Base-by-base conservation (phyloP, 768 basidiomycete species). In the Lactarius hatsudake region DNA sequence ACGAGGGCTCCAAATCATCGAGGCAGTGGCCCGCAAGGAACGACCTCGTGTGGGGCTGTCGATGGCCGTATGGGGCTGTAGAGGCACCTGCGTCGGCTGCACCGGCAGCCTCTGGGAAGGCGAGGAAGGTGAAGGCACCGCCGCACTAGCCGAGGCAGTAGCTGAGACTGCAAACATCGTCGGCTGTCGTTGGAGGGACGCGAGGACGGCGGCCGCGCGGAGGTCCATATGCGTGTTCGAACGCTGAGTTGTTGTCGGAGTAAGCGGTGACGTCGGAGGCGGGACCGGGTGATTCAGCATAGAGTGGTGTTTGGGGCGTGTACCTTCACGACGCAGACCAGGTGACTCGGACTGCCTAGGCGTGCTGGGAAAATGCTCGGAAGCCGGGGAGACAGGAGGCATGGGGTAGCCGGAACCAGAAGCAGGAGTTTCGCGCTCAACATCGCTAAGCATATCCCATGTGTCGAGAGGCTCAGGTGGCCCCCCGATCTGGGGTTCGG, bases 371-470 rank as follows among this genome's bases (percentile, higher is more conserved):
- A 54, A 54, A 32, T 32, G 40, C 36, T 68, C 67, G 18, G 56
- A 48, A 32, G 40, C 34, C 26, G 48, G 59, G 30, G 66, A 32
- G 12, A 54, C 30, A 42, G 61, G 26, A 23, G 59, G 48, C 9
- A 38, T 36, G 5, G 48, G 58, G 20, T 59, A 26, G 40, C 48
- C 20, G 26, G 63, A 53, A 30, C 7, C 34, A 57, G 64, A 15
- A 42, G 55, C 34, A 28, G 42, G 8, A 23, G 55, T 17, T 3
- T 68, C 67, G 40, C 45, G 43, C 36, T 70, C 69, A 20, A 59
- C 40, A 48, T 66, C 69, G 43, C 65, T 70, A 23, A 71, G 69
- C 61, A 71, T 60, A 5, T 71, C 71, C 71, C 71, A 71, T 32
- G 45, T 63, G 5, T 69, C 71, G 18, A 70, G 60, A 30, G 69